Evolutionary conservation across 345 rosid genomes (phyloP).

Genomic region (Crucihimalaya himalaica): DNA sequence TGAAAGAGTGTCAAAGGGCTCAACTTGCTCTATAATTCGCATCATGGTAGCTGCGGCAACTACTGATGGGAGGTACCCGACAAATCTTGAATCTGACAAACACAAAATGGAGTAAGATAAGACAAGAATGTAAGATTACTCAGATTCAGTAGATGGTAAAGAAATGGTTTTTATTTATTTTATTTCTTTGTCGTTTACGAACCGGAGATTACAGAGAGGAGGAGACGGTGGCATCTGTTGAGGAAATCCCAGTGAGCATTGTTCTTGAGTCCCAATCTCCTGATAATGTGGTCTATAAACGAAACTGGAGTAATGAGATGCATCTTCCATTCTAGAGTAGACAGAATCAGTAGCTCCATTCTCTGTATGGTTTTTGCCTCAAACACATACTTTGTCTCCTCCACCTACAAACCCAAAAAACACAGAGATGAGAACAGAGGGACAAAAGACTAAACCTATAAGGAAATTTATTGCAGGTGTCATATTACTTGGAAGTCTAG

Average conservation of each 20-base stretch:
- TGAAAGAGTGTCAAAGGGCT: conserved; percentile 50
- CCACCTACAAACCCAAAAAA: conserved; percentile 51
- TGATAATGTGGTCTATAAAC: conserved; percentile 68
- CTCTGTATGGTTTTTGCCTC: conserved; percentile 88
- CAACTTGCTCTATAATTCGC: conserved; percentile 62
- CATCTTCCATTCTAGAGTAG: conserved; percentile 90
- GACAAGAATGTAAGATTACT: conserved; percentile 24
- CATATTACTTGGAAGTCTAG: conserved; percentile 74
- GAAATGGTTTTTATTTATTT: not conserved
- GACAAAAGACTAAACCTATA: not conserved
- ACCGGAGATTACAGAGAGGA: conserved; percentile 72
- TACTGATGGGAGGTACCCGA: conserved; percentile 69
- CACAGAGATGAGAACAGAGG: conserved; percentile 18
- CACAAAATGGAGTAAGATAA: conserved; percentile 7
- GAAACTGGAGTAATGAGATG: conserved; percentile 83
- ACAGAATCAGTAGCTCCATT: conserved; percentile 93
- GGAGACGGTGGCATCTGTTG: conserved; percentile 60
- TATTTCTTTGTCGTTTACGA: conserved; percentile 33
- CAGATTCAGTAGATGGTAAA: conserved; percentile 16
- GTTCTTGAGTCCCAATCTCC: conserved; percentile 69
- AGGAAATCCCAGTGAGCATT: conserved; percentile 72
- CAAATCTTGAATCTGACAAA: conserved; percentile 67
- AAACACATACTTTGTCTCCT: conserved; percentile 65
- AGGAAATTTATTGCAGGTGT: not conserved
- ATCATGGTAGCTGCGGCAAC: conserved; percentile 88